A percentile compares a stretch with the other conserved stretches of the same genome.
These are phyloP conservation scores for Russula compacta DNA, from an alignment of 768 basidiomycete genomes.

Conservation along the genomic window DNA sequence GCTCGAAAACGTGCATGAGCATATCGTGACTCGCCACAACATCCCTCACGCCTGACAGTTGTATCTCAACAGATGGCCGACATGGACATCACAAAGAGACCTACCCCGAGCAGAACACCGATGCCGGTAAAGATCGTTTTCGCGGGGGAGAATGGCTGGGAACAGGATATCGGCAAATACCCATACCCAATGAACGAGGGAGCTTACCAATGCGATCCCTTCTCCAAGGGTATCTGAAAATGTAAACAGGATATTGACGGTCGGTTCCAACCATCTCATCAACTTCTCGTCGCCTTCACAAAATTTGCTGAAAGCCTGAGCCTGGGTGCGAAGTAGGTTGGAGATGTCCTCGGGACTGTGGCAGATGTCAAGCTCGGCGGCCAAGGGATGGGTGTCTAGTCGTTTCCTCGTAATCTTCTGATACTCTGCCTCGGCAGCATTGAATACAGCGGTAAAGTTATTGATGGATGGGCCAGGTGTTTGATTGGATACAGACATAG, in stretches of 20 bases:
- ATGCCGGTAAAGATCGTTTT: no score
- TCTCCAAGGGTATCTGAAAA: no score
- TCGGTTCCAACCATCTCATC: no score
- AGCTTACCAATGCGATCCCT: no score
- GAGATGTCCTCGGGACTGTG: no score
- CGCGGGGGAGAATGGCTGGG: not conserved
- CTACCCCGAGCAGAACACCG: no score
- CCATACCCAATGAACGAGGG: no score
- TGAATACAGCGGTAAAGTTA: not conserved
- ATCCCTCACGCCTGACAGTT: not conserved
- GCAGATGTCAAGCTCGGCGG: not conserved
- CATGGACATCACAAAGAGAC: no score
- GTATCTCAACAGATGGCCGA: not conserved
- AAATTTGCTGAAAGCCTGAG: not conserved
- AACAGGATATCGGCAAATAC: not conserved
- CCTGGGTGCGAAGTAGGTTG: no score
- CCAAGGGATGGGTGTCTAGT: not conserved
- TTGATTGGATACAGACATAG: no score
- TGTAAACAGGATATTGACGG: no score
- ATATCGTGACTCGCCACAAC: not conserved
- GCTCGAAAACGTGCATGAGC: not conserved
- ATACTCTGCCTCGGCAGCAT: not conserved
- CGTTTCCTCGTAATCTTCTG: not conserved
- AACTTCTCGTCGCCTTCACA: not conserved
- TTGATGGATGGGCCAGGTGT: not conserved